phyloP scores from a whole-genome alignment of 139 green algal species.

The Picochlorum sp. region DNA sequence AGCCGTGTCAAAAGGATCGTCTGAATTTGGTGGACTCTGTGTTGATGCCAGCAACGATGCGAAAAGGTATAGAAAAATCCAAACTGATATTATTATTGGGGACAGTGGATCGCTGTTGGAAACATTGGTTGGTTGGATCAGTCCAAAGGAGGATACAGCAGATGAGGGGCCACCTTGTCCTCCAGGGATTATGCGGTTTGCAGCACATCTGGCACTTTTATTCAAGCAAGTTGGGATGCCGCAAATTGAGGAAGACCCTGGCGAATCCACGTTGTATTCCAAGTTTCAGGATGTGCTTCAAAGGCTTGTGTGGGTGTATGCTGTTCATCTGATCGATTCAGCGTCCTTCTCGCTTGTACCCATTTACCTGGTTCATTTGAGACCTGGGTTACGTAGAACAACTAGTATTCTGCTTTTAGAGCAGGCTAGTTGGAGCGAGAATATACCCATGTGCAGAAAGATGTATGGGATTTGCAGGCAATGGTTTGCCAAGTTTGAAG shows the following conservation, averaged over 20 bases:
- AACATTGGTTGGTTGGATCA: slow-evolving; percentile 18
- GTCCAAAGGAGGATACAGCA: neutral
- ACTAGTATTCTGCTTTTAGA: slow-evolving; percentile 26
- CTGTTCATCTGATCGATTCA: slow-evolving; percentile 27
- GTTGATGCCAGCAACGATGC: neutral
- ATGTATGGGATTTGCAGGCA: slow-evolving; percentile 6
- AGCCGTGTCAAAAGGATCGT: slow-evolving; percentile 3
- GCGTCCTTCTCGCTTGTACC: slow-evolving; percentile 25
- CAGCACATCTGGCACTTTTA: slow-evolving; percentile 45
- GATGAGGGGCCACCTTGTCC: neutral
- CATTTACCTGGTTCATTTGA: slow-evolving; percentile 46
- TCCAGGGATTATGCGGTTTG: slow-evolving; percentile 36
- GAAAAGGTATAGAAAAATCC: slow-evolving; percentile 13
- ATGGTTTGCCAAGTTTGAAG: slow-evolving; percentile 18
- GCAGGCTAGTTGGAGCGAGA: slow-evolving; percentile 12
- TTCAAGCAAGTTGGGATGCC: slow-evolving; percentile 41
- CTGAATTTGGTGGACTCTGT: neutral
- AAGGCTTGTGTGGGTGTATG: slow-evolving; percentile 18
- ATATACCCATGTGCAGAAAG: slow-evolving; percentile 8
- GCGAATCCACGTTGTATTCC: slow-evolving; percentile 2
- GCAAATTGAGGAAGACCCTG: neutral
- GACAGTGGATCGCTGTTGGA: slow-evolving; percentile 10
- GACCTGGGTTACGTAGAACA: slow-evolving; percentile 8
- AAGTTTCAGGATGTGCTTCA: slow-evolving; percentile 20
- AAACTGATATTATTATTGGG: slow-evolving; percentile 18